Base-by-base conservation (phyloP, 2,329 filamentous ascomycete genomes). In the Arthrobotrys megalospora region DNA sequence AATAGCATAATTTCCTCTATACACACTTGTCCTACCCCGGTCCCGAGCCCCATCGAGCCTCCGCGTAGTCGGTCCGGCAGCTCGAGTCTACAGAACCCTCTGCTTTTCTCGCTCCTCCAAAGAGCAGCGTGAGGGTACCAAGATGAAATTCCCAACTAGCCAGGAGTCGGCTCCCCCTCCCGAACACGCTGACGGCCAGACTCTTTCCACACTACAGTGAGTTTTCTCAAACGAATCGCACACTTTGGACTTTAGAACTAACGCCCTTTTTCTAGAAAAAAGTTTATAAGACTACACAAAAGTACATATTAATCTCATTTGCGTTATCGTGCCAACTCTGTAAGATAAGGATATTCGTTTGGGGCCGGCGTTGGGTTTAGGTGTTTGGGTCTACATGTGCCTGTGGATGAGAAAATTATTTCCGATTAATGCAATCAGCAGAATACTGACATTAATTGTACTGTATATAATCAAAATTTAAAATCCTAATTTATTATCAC, bases 401-500 rank as follows among this genome's bases (percentile, higher is more conserved):
- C 14, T 62, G 3, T 36, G 12, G 11, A 32, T 28, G n/a, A 53
- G 21, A 64, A 43, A 38, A 43, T 32, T 12, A 14, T 3, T 16
- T 45, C 24, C 12, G 32, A 58, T 75, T 75, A 75, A 75, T 75
- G 70, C 53, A 75, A 75, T 75, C 70, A 75, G 70, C 70, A 52
- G 70, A 75, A 75, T 75, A 75, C 70, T 75, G 70, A 75, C 70
- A 75, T 75, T 75, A 75, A 75, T 62, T 67, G 28, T 36, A n/a
- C 14, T 75, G 43, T 53, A 75, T 36, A 75, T 65, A 73, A 64
- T 34, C 36, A 63, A 63, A 28, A 58, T 28, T 34, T 38, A 63
- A 63, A 28, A 58, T 28, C 19, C 14, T 32, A 28, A 19, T 28
- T 14, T 7, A 62, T 7, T 16, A 62, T 43, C 38, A n/a, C 2